phyloP scores from a whole-genome alignment of 148 eudicot species.

The Spergularia marina region DNA sequence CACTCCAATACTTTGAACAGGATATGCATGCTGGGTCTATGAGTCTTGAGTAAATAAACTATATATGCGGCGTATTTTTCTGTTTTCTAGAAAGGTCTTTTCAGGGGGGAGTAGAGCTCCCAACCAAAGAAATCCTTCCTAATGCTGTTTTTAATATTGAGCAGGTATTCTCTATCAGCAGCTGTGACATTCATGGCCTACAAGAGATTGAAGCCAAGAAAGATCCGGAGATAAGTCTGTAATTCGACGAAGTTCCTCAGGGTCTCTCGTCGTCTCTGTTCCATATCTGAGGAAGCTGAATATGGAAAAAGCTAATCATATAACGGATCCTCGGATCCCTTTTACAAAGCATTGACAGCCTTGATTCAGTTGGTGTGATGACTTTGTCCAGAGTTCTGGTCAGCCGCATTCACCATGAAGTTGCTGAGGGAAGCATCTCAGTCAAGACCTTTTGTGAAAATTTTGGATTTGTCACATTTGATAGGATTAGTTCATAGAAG shows the following conservation, averaged over 20 bases:
- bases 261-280: neutral
- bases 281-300: neutral
- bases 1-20: no score
- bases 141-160: conserved; percentile 6
- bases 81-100: no score
- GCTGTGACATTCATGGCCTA: conserved; percentile 86
- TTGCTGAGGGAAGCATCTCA: neutral
- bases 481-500: conserved; percentile 1
- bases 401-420: neutral
- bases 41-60: no score
- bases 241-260: no score
- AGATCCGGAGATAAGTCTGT: conserved; percentile 38
- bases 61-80: no score
- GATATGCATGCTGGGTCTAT: no score
- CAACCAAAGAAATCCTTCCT: neutral
- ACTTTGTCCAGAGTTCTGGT: neutral
- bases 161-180: conserved; percentile 87
- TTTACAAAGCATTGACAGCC: neutral
- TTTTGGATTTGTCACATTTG: neutral
- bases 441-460: neutral
- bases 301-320: neutral
- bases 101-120: neutral
- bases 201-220: conserved; percentile 58
- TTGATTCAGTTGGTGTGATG: neutral
- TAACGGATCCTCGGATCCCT: neutral